A percentile compares a stretch with the other conserved stretches of the same genome.
phyloP scores from a whole-genome alignment of 2,329 filamentous ascomycete species.

The Colletotrichum theobromicola region DNA sequence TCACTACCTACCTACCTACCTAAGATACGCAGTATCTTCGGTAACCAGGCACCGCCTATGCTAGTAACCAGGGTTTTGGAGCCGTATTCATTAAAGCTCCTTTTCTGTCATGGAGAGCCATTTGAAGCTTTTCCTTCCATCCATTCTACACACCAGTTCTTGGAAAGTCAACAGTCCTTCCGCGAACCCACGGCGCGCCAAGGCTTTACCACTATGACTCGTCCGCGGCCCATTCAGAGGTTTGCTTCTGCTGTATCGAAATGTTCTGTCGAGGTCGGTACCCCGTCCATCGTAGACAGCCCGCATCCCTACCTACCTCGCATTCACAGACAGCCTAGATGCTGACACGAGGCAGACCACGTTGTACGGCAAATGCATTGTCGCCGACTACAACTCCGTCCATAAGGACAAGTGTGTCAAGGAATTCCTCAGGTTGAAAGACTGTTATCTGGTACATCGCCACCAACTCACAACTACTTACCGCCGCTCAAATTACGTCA shows the following conservation, averaged over 20 bases:
- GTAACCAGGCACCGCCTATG: background rate
- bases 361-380: conserved; percentile 88
- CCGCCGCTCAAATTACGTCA: background rate
- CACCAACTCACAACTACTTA: background rate
- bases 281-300: background rate
- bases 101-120: too few relatives aligned
- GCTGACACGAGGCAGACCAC: conserved; percentile 63
- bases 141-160: background rate
- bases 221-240: conserved; percentile 56
- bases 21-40: too few relatives aligned
- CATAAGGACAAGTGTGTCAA: conserved; percentile 88
- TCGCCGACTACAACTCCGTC: conserved; percentile 87
- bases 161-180: background rate
- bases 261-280: conserved; percentile 59
- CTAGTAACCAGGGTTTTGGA: background rate
- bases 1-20: background rate
- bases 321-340: background rate
- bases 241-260: conserved; percentile 59
- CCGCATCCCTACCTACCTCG: background rate
- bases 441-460: conserved; percentile 81
- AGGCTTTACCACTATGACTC: conserved; percentile 25
- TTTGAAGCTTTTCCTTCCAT: background rate
- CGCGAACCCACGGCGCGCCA: background rate
- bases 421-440: conserved; percentile 85
- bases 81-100: background rate